Percentiles rank a stretch among this genome's conserved stretches.
Evolutionary conservation across 345 rosid species (phyloP).

Genomic region (Dipteronia sinensis): DNA sequence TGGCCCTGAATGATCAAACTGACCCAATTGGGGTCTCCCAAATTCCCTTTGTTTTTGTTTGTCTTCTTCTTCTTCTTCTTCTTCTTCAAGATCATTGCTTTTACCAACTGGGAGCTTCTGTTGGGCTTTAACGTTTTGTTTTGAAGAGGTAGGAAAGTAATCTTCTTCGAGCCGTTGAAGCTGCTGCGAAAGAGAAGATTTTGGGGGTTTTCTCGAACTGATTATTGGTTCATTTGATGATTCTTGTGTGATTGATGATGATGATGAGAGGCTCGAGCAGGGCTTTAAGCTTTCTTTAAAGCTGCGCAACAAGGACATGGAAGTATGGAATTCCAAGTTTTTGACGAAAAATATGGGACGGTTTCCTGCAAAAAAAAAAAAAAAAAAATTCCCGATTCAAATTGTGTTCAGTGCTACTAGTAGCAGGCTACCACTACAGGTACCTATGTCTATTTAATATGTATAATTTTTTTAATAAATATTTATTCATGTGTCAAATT

Average conservation of each 20-base stretch:
- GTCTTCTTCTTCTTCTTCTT: slow-evolving; percentile 34
- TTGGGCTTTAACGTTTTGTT: slow-evolving; percentile 24
- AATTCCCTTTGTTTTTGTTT: slow-evolving; percentile 32
- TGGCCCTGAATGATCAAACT: slow-evolving; percentile 74
- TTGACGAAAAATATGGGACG: background rate
- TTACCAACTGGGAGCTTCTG: slow-evolving; percentile 24
- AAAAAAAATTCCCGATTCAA: background rate
- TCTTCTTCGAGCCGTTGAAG: slow-evolving; percentile 74
- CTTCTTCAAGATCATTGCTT: slow-evolving; percentile 26
- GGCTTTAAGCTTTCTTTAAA: slow-evolving; percentile 78
- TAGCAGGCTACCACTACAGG: no score
- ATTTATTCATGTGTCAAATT: no score
- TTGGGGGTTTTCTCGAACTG: slow-evolving; percentile 75
- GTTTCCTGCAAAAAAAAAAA: background rate
- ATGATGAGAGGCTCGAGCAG: slow-evolving; percentile 36
- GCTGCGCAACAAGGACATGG: slow-evolving; percentile 53
- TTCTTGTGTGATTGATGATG: slow-evolving; percentile 32
- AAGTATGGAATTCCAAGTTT: slow-evolving; percentile 17
- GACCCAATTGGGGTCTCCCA: slow-evolving; percentile 59
- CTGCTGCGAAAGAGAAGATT: slow-evolving; percentile 73
- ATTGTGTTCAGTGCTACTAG: background rate
- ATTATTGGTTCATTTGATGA: slow-evolving; percentile 28
- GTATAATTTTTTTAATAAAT: no score
- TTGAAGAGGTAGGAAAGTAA: slow-evolving; percentile 34
- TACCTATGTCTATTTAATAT: no score